These are phyloP conservation scores for Syzygium aromaticum DNA, from an alignment of 345 rosid genomes.

Conservation along the genomic window DNA sequence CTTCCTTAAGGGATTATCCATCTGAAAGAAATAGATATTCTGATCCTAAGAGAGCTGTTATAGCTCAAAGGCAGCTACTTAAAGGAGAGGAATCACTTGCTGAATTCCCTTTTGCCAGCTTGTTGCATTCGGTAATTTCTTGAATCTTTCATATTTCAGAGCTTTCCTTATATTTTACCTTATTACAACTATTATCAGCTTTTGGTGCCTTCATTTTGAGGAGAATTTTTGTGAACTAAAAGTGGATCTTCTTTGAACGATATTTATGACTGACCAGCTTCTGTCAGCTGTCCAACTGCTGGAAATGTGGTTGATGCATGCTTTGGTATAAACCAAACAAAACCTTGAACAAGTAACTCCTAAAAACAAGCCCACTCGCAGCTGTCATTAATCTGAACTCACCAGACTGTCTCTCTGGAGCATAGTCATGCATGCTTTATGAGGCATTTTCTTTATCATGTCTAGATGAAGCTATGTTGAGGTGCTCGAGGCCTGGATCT, in stretches of 20 bases:
- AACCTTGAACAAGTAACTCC: background rate
- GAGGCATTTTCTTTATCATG: background rate
- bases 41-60: conserved; percentile 17
- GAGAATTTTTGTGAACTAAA: background rate
- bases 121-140: conserved; percentile 58
- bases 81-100: conserved; percentile 77
- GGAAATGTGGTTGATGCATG: background rate
- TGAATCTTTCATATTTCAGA: background rate
- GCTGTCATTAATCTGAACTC: background rate
- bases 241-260: background rate
- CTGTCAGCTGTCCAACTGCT: background rate
- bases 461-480: background rate
- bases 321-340: background rate
- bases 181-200: background rate
- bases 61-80: conserved; percentile 34
- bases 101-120: conserved; percentile 88
- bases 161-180: background rate
- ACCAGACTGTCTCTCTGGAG: background rate
- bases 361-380: background rate
- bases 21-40: conserved; percentile 31
- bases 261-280: background rate
- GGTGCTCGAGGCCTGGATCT: background rate
- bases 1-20: conserved; percentile 23
- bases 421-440: background rate
- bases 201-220: background rate